Base-by-base conservation (phyloP, 2,329 filamentous ascomycete genomes). In the Ophiostoma novo-ulmi region DNA sequence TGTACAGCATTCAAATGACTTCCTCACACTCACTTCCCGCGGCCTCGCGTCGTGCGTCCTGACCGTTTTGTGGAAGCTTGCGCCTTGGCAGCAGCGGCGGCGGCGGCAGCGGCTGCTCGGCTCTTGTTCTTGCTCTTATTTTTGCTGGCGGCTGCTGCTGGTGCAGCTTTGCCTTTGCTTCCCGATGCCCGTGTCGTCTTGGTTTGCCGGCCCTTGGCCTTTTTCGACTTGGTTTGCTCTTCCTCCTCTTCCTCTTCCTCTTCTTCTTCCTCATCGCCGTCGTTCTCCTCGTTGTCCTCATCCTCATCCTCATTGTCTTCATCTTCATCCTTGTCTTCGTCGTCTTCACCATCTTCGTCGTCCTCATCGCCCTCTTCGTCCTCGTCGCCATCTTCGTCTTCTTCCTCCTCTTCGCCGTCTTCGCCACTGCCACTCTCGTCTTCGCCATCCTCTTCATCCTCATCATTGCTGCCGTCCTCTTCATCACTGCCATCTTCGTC, bases 121-220 rank as follows among this genome's bases (percentile, higher is more conserved):
- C 63, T 36, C 36, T 39, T 65, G 35, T 11, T 38, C 20, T 39
- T 65, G 10, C 63, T 20, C 5, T 48, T 65, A 20, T 2, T n/a
- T 13, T 39, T 65, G 10, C 63, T 36, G 13, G 36, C 20, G 4
- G 64, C 38, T 44, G 65, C 14, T 20, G 38, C 1, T 8, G 65
- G 38, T 31, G 65, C 38, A 1, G 65, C 38, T 17, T 41, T 44
- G 38, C 65, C 39, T 39, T 39, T 65, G 63, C 63, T 65, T 36
- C 63, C 63, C 5, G 63, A 39, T n/a, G 63, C 71, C 70, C 70
- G 1, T 71, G 69, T n/a, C 70, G 72, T 39, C 74, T 70, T 31
- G 71, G 72, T 0, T 70, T 69, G 5, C 71, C 72, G 72, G 68
- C n/a, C 68, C 68, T 20, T 71, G 31, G 38, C 39, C 63, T 69